Evolutionary conservation across 768 basidiomycete species (phyloP).

Genomic region (Lentinula lateritia): DNA sequence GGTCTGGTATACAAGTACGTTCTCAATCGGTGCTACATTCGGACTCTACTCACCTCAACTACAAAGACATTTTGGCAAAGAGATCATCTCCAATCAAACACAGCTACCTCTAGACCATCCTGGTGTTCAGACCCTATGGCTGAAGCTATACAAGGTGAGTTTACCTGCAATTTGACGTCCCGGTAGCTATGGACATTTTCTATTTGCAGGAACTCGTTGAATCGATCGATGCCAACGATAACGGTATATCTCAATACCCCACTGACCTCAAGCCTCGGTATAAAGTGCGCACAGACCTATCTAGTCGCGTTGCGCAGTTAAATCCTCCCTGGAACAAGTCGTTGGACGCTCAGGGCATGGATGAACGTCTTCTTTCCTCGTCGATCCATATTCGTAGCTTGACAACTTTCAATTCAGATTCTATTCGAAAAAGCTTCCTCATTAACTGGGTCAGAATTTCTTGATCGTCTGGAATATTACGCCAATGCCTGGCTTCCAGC

Average conservation of each 20-base stretch:
- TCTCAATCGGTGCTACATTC: not conserved
- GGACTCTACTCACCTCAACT: not conserved
- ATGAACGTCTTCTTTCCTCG: slow-evolving; percentile 46
- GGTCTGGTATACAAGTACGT: slow-evolving; percentile 93
- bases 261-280: slow-evolving; percentile 65
- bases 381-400: not conserved
- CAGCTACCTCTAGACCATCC: slow-evolving; percentile 48
- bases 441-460: slow-evolving; percentile 83
- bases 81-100: slow-evolving; percentile 67
- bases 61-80: slow-evolving; percentile 79
- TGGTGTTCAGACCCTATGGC: slow-evolving; percentile 71
- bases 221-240: slow-evolving; percentile 91
- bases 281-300: slow-evolving; percentile 75
- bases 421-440: slow-evolving; percentile 76
- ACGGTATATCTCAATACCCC: slow-evolving; percentile 83
- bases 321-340: slow-evolving; percentile 94
- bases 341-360: slow-evolving; percentile 54
- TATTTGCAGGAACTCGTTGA: slow-evolving; percentile 79
- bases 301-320: slow-evolving; percentile 73
- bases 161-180: not conserved
- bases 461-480: slow-evolving; percentile 74
- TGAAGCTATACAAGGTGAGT: slow-evolving; percentile 80
- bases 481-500: slow-evolving; percentile 91
- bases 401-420: slow-evolving; percentile 33
- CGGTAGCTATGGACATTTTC: not conserved